These are phyloP conservation scores for Hanseniaspora clermontiae DNA, from an alignment of 805 yeast genomes.

Conservation along the genomic window DNA sequence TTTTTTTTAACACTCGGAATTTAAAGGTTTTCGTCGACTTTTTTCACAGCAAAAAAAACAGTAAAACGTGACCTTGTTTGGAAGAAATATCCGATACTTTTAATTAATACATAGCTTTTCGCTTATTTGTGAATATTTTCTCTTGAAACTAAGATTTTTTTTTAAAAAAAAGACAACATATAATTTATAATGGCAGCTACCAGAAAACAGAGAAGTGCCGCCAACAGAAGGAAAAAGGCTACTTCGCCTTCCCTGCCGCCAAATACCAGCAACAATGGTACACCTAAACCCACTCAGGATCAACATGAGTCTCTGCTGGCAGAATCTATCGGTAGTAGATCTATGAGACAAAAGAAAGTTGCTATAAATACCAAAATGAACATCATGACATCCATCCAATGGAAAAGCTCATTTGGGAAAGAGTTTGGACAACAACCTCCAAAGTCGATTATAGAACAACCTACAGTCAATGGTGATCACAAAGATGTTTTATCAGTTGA, in stretches of 20 bases:
- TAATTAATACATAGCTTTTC: not conserved
- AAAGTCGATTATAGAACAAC: slow-evolving; percentile 13
- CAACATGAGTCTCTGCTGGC: slow-evolving; percentile 1
- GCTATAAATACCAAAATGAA: slow-evolving; percentile 7
- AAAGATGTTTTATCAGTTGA: slow-evolving; percentile 84
- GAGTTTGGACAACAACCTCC: slow-evolving; percentile 9
- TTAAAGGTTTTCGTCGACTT: not conserved
- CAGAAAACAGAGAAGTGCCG: slow-evolving; percentile 11
- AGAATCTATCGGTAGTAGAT: slow-evolving; percentile 11
- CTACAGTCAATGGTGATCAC: slow-evolving; percentile 29
- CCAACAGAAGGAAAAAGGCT: not conserved
- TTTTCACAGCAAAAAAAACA: not conserved
- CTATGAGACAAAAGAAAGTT: slow-evolving; percentile 12
- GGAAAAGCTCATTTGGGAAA: not conserved
- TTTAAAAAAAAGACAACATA: not conserved
- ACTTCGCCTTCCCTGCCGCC: not conserved
- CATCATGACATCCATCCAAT: slow-evolving; percentile 5
- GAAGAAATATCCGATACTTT: not conserved
- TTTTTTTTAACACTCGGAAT: not conserved
- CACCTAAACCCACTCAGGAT: not conserved
- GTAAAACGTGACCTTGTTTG: not conserved
- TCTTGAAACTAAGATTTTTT: no score
- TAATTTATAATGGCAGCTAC: slow-evolving; percentile 4
- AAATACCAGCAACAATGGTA: not conserved
- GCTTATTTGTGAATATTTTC: not conserved